Base-by-base conservation (phyloP, 495 filamentous ascomycete genomes). In the Massariosphaeria phaeospora region DNA sequence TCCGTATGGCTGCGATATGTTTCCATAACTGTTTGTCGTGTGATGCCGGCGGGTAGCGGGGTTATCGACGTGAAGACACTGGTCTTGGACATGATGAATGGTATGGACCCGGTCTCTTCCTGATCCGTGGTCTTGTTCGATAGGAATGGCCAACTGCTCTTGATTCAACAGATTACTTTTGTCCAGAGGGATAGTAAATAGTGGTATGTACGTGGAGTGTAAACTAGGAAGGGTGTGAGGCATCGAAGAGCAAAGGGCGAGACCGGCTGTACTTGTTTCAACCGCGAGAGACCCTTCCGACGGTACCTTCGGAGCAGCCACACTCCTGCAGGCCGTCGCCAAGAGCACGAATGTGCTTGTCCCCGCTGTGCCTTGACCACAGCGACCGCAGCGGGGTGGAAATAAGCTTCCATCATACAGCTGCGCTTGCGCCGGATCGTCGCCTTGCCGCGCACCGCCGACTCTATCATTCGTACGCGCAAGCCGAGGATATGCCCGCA, bases 1-100 rank as follows among this genome's bases (percentile, higher is more conserved):
- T 81, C 81, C 34, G 73, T 67, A 64, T 89, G 85, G 63, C 80
- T 77, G 68, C 88, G 84, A 5, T 91, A 77, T 18, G 84, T 83
- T 23, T 79, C 73, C 53, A 89, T 64, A 23, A 87, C 87, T 11
- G 76, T 77, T 59, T 84, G 73, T 27, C 85, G 81, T 17, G 79
- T 74, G 44, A 89, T 77, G 41, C 73, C 73, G n/a, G 76, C 47
- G 0, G 88, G 87, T 18, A 91, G 76, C 0, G 85, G 81, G 25
- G 84, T 89, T 54, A 89, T 77, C 29, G 76, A 82, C 36, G 84
- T 89, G 69, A 85, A 84, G 18, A 73, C 69, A 2, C 76, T 80
- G 33, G 72, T 71, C 67, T 77, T 80, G 12, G 67, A 68, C 64
- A 70, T 82, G n/a, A 13, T 45, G 41, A 13, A 25, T 47, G 21